Evolutionary conservation across 129 eudicot genomes (phyloP), one percentile per base, ranked within the genome.

Genomic region (Artemisia argyi): DNA sequence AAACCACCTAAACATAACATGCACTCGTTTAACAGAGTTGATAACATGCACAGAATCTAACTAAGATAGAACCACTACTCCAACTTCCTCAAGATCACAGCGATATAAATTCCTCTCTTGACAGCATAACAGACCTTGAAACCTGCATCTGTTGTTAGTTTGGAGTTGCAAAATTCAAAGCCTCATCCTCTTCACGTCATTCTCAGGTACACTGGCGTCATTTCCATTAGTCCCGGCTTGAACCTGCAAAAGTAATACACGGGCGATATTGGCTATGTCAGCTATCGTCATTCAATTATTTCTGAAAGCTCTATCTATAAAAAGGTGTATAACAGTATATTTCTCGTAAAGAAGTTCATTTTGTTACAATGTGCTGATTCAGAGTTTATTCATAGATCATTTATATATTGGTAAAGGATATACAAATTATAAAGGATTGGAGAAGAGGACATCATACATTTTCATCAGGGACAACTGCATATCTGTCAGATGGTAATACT

Each of bases 381-480:
- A 39, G 14, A 18, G 10, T 74, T 14, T 11, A 61, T 16, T 47
- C 3, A 9, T 18, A 46, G 5, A 15, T 51, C 14, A 12, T 13
- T 30, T 35, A 42, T 46, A 15, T 32, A 35, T 1, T 63, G 50
- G 17, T 32, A 13, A 51, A 57, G 11, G 11, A 75, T 26, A 66
- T 3, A 22, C 32, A 51, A n/a, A 66, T 44, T 22, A n/a, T 24
- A 15, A 2, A 2, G 11, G 12, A 15, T 6, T 18, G 20, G 28
- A 18, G 58, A 48, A 51, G 73, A 66, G 7, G 59, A 68, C 11
- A 52, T 49, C 62, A 48, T 68, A 81, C 82, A 35, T 15, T 80
- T 69, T 94, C 94, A 77, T 84, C 90, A 28, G 99, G 99, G 71
- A 94, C 99, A 73, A 94, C 91, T 4, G 97, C 97, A 73, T 94